Conservation (phyloP, 345 rosid species). For the Ceriops decandra region DNA sequence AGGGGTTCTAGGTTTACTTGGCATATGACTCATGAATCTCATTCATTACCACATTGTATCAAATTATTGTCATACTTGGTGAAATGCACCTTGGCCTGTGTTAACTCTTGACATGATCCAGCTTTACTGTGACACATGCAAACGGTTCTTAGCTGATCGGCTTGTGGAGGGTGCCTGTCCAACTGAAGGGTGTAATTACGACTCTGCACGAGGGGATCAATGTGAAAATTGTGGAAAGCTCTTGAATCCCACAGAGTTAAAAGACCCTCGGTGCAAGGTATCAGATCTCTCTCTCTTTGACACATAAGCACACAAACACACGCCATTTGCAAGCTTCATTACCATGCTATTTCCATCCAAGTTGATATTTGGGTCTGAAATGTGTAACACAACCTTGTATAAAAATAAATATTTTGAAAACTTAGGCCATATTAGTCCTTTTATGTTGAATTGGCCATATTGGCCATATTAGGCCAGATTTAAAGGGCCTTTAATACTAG, state of each 20-base stretch:
- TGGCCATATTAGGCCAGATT: too few species aligned
- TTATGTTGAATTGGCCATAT: neutral
- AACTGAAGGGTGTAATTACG: constrained; percentile 59
- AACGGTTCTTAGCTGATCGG: constrained; percentile 83
- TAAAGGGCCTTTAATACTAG: neutral
- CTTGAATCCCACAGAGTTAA: constrained; percentile 83
- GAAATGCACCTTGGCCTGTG: constrained; percentile 11
- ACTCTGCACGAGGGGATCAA: constrained; percentile 95
- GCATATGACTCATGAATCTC: neutral
- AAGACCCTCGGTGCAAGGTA: constrained; percentile 92
- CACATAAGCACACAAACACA: neutral
- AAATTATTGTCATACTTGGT: neutral
- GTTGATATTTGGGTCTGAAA: neutral
- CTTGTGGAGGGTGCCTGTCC: constrained; percentile 96
- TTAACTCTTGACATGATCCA: constrained; percentile 28
- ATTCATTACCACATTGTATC: neutral
- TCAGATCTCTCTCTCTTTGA: neutral
- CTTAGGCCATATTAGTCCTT: neutral
- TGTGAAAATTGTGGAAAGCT: constrained; percentile 93
- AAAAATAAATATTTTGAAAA: neutral
- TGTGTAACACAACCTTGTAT: neutral
- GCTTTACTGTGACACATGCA: constrained; percentile 85
- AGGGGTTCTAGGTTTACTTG: neutral
- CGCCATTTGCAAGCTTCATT: neutral
- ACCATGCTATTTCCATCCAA: neutral